These are phyloP conservation scores for Rossbeevera mucosa DNA, from an alignment of 768 basidiomycete genomes.

Conservation along the genomic window DNA sequence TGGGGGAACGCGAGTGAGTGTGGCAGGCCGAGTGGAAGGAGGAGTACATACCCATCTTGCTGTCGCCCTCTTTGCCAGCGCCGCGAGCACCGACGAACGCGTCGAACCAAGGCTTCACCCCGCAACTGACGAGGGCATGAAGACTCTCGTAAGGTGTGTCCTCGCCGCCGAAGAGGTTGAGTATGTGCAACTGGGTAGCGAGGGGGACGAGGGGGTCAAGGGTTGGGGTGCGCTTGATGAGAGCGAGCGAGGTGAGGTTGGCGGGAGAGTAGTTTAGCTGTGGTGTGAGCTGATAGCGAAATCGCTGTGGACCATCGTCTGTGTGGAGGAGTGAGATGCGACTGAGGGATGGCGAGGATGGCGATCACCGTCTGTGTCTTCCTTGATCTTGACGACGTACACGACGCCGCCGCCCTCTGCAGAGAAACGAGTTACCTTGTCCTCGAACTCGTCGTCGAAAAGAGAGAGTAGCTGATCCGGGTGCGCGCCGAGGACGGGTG, in stretches of 20 bases:
- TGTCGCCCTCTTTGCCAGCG: conserved; percentile 69
- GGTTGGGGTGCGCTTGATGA: conserved; percentile 87
- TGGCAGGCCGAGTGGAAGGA: conserved; percentile 2
- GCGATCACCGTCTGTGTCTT: conserved; percentile 67
- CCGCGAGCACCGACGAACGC: conserved; percentile 88
- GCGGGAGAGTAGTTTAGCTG: conserved; percentile 77
- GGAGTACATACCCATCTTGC: conserved; percentile 64
- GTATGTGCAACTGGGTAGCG: conserved; percentile 81
- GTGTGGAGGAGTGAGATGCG: conserved; percentile 10
- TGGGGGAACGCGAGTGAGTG: conserved; percentile 13
- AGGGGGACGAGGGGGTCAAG: conserved; percentile 80
- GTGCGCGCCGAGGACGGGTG: conserved; percentile 74
- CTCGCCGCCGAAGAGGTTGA: conserved; percentile 87
- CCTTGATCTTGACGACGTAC: conserved; percentile 77
- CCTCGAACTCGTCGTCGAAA: conserved; percentile 72
- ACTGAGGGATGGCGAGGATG: neutral
- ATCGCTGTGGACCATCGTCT: conserved; percentile 67
- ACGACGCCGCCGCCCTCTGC: conserved; percentile 70
- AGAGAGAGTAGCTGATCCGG: conserved; percentile 60
- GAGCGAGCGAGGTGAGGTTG: conserved; percentile 80
- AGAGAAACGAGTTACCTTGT: conserved; percentile 71
- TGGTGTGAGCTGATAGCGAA: conserved; percentile 63
- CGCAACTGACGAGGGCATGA: conserved; percentile 91
- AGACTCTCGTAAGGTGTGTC: conserved; percentile 93
- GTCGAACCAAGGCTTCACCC: conserved; percentile 98